phyloP scores from a whole-genome alignment of 169 alveolate genomes.

The Besnoitia besnoiti region DNA sequence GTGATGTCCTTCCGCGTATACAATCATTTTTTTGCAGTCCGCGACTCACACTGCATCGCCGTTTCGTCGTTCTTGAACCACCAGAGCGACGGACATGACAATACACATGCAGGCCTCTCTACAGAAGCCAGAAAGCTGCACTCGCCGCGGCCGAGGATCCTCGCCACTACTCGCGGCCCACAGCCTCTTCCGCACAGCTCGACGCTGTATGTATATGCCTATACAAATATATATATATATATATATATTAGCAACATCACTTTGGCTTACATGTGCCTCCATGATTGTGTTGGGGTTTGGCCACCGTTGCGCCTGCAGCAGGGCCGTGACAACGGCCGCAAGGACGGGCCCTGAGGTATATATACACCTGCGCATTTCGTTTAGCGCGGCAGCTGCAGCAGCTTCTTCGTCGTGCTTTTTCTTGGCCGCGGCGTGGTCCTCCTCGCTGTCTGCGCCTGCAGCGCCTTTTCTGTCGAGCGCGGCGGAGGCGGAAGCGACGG shows the following conservation, averaged over 20 bases:
- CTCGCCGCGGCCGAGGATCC: no score
- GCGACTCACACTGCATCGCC: no score
- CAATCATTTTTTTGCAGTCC: no score
- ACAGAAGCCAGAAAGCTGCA: no score
- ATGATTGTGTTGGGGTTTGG: constrained; percentile 43
- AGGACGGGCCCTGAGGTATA: constrained; percentile 32
- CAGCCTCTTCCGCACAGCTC: no score
- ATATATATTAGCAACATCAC: not conserved
- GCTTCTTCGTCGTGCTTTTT: constrained; percentile 13
- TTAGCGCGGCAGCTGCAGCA: constrained; percentile 15
- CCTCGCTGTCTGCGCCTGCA: constrained; percentile 13
- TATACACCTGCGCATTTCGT: not conserved
- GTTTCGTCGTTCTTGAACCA: no score
- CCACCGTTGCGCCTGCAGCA: constrained; percentile 51
- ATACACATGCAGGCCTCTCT: no score
- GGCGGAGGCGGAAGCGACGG: not conserved
- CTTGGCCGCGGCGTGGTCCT: not conserved
- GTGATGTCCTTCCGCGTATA: no score
- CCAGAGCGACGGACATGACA: no score
- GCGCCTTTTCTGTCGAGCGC: not conserved
- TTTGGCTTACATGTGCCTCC: constrained; percentile 42
- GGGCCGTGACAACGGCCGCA: constrained; percentile 37
- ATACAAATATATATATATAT: no score
- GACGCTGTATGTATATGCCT: no score
- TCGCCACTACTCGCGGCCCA: no score